phyloP scores from a whole-genome alignment of 2,329 filamentous ascomycete species.

The Trichoderma citrinoviride region DNA sequence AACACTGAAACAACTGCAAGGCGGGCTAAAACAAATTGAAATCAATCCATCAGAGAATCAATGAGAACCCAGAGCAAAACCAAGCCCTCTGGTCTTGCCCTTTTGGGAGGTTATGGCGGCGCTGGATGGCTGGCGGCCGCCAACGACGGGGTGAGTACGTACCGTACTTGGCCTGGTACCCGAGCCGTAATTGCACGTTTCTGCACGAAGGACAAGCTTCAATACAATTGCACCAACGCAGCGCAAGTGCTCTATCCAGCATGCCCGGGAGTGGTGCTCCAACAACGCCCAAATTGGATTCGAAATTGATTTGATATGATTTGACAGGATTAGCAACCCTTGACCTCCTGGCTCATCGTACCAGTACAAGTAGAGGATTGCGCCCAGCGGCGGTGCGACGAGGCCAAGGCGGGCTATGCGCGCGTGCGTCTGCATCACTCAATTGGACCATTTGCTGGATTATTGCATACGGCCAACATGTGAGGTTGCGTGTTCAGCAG shows the following conservation, averaged over 20 bases:
- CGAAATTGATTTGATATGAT: no score
- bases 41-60: no score
- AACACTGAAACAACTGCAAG: constrained; percentile 2
- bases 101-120: constrained; percentile 19
- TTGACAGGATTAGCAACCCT: neutral
- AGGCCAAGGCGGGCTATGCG: neutral
- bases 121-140: constrained; percentile 21
- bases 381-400: constrained; percentile 5
- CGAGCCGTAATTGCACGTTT: neutral
- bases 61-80: neutral
- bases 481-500: no score
- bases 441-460: neutral
- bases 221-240: no score
- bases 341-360: neutral
- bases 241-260: no score
- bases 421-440: constrained; percentile 7
- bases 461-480: no score
- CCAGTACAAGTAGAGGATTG: neutral
- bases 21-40: constrained; percentile 12
- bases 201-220: no score
- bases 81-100: constrained; percentile 15
- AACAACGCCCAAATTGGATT: no score
- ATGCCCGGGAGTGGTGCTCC: no score
- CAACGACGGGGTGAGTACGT: constrained; percentile 8
- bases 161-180: neutral